A percentile compares a stretch with the other conserved stretches of the same genome.
These are phyloP conservation scores for Stagonosporopsis cucurbitacearum DNA, from an alignment of 2,329 filamentous ascomycete genomes.

Conservation along the genomic window DNA sequence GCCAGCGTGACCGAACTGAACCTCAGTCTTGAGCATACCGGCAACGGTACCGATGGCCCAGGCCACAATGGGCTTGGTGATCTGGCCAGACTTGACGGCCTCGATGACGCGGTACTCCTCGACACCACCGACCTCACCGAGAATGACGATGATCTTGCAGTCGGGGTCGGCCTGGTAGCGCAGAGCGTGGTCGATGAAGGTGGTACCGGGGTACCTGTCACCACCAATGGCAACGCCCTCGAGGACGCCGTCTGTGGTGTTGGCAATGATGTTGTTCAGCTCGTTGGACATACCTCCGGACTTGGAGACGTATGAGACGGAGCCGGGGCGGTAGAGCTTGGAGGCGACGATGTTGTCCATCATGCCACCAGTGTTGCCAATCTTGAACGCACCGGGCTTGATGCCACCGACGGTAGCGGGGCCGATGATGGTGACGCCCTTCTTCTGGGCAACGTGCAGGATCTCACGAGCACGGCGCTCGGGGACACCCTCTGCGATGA, in stretches of 20 bases:
- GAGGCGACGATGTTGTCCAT: constrained; percentile 99
- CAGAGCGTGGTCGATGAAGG: constrained; percentile 98
- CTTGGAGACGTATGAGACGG: constrained; percentile 99
- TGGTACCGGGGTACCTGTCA: constrained; percentile 98
- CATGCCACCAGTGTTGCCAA: constrained; percentile 99
- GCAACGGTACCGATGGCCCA: constrained; percentile 99
- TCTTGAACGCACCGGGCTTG: constrained; percentile 99
- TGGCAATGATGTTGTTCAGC: constrained; percentile 98
- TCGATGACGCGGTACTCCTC: constrained; percentile 99
- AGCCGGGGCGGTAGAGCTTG: constrained; percentile 99
- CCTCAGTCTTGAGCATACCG: constrained; percentile 99
- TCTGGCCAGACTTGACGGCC: constrained; percentile 89
- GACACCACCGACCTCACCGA: constrained; percentile 98
- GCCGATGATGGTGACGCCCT: constrained; percentile 98
- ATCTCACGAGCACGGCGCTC: constrained; percentile 99
- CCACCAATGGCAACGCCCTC: constrained; percentile 99
- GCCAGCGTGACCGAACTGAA: constrained; percentile 98
- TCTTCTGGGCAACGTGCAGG: constrained; percentile 93
- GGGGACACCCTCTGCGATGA: constrained; percentile 98
- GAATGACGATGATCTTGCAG: constrained; percentile 94
- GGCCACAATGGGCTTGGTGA: constrained; percentile 98
- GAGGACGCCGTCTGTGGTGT: constrained; percentile 96
- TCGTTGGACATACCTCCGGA: constrained; percentile 99
- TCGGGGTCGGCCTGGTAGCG: constrained; percentile 95
- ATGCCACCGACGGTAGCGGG: constrained; percentile 98